A percentile compares a stretch with the other conserved stretches of the same genome.
These are phyloP conservation scores for Cryphonectria naterciae DNA, from an alignment of 2,329 filamentous ascomycete genomes.

Conservation along the genomic window DNA sequence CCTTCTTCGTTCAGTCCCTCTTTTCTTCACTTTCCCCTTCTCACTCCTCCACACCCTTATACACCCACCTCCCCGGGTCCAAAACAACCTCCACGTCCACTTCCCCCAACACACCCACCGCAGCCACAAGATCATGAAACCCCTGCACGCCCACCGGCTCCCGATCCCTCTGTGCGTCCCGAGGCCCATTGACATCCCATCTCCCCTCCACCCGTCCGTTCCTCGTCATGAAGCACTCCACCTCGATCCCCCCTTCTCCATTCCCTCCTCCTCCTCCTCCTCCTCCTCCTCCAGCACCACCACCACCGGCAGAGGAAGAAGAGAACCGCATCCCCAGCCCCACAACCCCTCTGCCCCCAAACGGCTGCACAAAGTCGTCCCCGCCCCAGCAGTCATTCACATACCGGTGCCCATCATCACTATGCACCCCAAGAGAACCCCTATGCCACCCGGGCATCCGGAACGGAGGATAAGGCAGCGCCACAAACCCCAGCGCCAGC, in stretches of 20 bases:
- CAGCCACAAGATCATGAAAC: conserved; percentile 56
- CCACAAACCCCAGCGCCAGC: conserved; percentile 71
- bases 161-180: conserved; percentile 64
- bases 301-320: conserved; percentile 36
- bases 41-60: conserved; percentile 34
- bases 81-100: conserved; percentile 53
- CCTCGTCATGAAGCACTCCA: conserved; percentile 71
- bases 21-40: too few relatives aligned
- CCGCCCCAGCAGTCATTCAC: conserved; percentile 78
- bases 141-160: conserved; percentile 72
- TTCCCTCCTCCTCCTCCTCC: too few relatives aligned
- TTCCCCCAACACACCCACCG: conserved; percentile 8
- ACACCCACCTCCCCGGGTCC: conserved; percentile 62
- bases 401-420: conserved; percentile 77
- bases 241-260: conserved; percentile 39
- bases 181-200: conserved; percentile 78
- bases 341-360: conserved; percentile 67
- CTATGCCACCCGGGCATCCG: conserved; percentile 82
- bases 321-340: conserved; percentile 72
- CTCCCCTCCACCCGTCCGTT: conserved; percentile 62
- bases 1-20: not conserved
- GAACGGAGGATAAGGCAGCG: conserved; percentile 77
- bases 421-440: conserved; percentile 74
- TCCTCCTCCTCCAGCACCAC: not conserved
- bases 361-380: conserved; percentile 66